Base-by-base conservation (phyloP, 1,284 basidiomycete species). In the Ustilago loliicola region DNA sequence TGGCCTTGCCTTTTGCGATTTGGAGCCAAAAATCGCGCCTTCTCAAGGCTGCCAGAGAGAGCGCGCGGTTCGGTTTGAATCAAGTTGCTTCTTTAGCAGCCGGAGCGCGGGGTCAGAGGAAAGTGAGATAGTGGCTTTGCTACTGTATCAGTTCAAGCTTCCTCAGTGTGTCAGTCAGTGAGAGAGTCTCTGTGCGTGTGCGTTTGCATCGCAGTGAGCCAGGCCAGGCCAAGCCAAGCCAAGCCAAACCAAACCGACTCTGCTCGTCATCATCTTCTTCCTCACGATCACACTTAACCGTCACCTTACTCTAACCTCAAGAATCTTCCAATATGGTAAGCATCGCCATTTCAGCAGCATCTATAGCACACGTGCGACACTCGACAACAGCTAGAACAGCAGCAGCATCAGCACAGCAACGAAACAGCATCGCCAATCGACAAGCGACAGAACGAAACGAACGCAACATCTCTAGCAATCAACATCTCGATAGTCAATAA, bases 261-360 rank as follows among this genome's bases (percentile, higher is more conserved):
- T 67, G 64, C 62, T 69, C 57, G 50, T 51, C 63, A 55, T 59
- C 66, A 34, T 52, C 76, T 53, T 53, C 66, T 60, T 75, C 63
- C 57, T 75, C 72, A 72, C 76, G 69, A 72, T 72, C 74, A 72
- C 70, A 72, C 47, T 67, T 64, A 29, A 63, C 65, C 74, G 74
- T 77, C 74, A 72, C 66, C 73, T 61, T 47, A n/a, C 58, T 47
- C 60, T 66, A 72, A 77, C 74, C 36, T 77, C 74, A 77, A 77
- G 70, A 72, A 72, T 71, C 64, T 69, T 62, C 59, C 72, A 74
- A 74, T 34, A 74, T 79, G 72, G 68, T 71, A 74, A 74, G 72
- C 76, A 62, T 78, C 76, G 56, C 57, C 71, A 23, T 53, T 29
- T 17, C 6, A 52, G 23, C 58, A 57, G n/a, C 53, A 55, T 17